Evolutionary conservation across 148 eudicot species (phyloP), one percentile per base, ranked within the genome.

Genomic region (Camellia granthamiana): DNA sequence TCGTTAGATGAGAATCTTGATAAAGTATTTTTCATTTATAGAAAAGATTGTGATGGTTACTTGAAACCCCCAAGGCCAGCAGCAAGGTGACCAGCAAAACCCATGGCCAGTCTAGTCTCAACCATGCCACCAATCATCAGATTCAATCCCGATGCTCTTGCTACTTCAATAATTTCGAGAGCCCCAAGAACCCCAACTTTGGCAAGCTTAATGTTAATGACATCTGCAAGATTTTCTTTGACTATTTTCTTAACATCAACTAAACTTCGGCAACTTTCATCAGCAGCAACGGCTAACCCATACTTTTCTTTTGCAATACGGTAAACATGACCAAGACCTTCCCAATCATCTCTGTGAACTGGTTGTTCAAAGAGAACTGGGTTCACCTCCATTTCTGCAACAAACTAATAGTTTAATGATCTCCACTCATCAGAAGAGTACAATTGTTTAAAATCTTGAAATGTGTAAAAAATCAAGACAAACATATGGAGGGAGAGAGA

Each of bases 111-210:
- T 85, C 98, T 88, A 47, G 98, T 92, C 88, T 94, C 98, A 66
- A 94, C 95, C 98, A 94, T 94, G 63, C 98, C 98, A 72, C 98
- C 98, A 79, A 94, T 92, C 98, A 94, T 94, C 81, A 94, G 84
- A 80, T 86, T 84, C 78, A 94, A 75, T 23, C 93, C 92, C 19
- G 98, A 90, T 49, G 74, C 80, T 81, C 84, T 87, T 19, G 84
- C 98, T 64, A 90, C 64, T 43, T 91, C 97, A 75, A 91, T 89
- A 56, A 92, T 85, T 70, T 88, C 88, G 69, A 94, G 92, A 75
- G 95, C 97, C 19, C 97, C 97, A 81, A 94, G 79, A 54, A 94
- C 95, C 51, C 98, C 97, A 61, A 88, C 81, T 86, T 94, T 92
- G 72, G 97, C 95, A 19, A 94, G 95, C 83, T 94, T 94, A 69